These are phyloP conservation scores for Eragrostis tef DNA, from an alignment of 202 grass and related monocot species.

Conservation along the genomic window DNA sequence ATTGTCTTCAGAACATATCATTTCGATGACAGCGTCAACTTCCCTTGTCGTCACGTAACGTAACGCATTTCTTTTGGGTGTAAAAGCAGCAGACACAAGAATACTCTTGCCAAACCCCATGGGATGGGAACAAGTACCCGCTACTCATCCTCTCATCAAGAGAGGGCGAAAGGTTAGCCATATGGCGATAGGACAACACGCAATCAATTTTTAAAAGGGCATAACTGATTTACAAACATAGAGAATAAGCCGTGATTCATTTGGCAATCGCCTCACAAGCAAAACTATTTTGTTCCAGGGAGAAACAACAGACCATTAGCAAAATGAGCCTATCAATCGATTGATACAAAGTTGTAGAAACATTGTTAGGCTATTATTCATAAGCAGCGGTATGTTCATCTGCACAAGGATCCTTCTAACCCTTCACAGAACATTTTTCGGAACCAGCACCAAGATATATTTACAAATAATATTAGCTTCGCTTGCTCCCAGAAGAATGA, in stretches of 20 bases:
- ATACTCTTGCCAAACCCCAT: neutral
- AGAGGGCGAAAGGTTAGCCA: neutral
- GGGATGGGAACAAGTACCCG: neutral
- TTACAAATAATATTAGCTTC: conserved; percentile 53
- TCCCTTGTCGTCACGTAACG: neutral
- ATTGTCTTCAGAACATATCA: neutral
- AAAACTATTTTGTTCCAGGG: neutral
- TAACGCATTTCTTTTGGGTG: neutral
- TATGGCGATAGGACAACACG: neutral
- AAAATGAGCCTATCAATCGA: neutral
- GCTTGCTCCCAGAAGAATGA: neutral
- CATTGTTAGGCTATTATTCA: neutral
- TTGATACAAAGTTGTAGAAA: neutral
- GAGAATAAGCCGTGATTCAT: no score
- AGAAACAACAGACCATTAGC: neutral
- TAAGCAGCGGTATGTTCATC: conserved; percentile 39
- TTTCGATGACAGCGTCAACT: neutral
- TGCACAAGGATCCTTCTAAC: conserved; percentile 33
- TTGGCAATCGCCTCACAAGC: neutral
- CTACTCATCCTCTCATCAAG: neutral
- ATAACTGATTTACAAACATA: neutral
- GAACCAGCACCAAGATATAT: conserved; percentile 49
- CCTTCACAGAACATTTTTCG: conserved; percentile 37
- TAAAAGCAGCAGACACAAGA: neutral
- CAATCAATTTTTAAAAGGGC: neutral